Conservation (phyloP, 208 protist species). For the Trypanosoma cruzi region DNA sequence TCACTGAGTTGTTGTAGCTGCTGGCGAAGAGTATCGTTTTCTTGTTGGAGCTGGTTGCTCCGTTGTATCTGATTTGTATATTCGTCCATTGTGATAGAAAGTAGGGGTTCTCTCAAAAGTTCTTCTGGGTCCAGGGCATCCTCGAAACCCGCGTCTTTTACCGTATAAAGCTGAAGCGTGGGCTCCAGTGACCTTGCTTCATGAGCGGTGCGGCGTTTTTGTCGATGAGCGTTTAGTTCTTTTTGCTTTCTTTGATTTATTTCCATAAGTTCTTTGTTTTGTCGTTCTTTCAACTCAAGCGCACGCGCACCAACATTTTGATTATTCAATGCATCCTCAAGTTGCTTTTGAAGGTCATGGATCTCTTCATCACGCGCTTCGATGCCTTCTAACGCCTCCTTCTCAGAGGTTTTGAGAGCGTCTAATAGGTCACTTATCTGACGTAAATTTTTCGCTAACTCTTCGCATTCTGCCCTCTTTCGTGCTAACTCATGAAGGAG, state of each 20-base stretch:
- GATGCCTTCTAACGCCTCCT: constrained; percentile 16
- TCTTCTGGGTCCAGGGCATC: constrained; percentile 7
- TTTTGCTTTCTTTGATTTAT: constrained; percentile 4
- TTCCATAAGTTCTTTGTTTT: background rate
- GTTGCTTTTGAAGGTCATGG: constrained; percentile 15
- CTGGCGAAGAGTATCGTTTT: constrained; percentile 27
- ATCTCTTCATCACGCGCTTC: constrained; percentile 31
- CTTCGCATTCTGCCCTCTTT: constrained; percentile 15
- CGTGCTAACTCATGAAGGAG: constrained; percentile 4
- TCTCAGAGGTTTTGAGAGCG: constrained; percentile 22
- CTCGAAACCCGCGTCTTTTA: background rate
- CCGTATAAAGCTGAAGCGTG: constrained; percentile 21
- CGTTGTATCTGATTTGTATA: constrained; percentile 21
- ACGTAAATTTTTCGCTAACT: constrained; percentile 13
- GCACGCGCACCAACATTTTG: constrained; percentile 7
- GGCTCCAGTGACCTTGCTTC: constrained; percentile 24
- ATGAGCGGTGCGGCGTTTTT: constrained; percentile 29
- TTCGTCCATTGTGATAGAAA: constrained; percentile 38
- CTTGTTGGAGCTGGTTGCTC: constrained; percentile 26
- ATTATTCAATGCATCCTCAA: constrained; percentile 14
- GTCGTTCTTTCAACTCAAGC: constrained; percentile 6
- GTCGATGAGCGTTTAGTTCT: constrained; percentile 28
- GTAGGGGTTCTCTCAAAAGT: constrained; percentile 25
- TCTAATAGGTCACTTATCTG: constrained; percentile 13
- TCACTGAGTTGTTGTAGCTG: constrained; percentile 27